A percentile compares a stretch with the other conserved stretches of the same genome.
phyloP scores from a whole-genome alignment of 2,329 filamentous ascomycete genomes.

The Massarina eburnea region DNA sequence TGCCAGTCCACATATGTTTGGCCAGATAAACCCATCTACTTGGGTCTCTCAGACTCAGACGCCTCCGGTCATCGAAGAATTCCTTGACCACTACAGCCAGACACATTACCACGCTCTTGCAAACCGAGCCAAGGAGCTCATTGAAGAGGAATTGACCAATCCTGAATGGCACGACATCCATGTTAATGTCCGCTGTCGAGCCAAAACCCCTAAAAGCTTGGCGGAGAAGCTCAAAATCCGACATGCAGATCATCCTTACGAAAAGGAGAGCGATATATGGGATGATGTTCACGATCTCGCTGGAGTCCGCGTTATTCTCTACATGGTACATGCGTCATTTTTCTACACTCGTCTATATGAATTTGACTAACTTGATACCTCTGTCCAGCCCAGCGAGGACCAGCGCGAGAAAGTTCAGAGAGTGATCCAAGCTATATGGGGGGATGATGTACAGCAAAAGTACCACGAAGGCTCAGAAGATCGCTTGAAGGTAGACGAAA shows the following conservation, averaged over 20 bases:
- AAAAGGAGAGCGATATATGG: constrained; percentile 2
- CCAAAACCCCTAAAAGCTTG: constrained; percentile 4
- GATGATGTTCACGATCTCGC: constrained; percentile 12
- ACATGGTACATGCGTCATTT: neutral
- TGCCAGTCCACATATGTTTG: neutral
- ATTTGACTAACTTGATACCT: neutral
- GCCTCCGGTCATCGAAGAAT: neutral
- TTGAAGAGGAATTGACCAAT: constrained; percentile 3
- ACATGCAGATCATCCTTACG: constrained; percentile 1
- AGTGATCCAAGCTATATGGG: constrained; percentile 5
- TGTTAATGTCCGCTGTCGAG: constrained; percentile 6
- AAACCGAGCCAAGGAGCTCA: constrained; percentile 2
- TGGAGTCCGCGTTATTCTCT: constrained; percentile 12
- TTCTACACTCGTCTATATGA: neutral
- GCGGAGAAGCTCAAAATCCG: constrained; percentile 8
- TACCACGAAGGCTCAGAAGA: constrained; percentile 3
- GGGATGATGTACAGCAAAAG: constrained; percentile 1
- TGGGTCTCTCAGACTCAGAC: constrained; percentile 2
- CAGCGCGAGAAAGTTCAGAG: constrained; percentile 3
- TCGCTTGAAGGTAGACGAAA: neutral
- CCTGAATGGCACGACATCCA: constrained; percentile 3
- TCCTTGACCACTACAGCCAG: constrained; percentile 2
- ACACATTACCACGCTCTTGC: constrained; percentile 3
- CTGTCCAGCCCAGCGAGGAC: constrained; percentile 3
- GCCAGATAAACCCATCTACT: neutral